These are phyloP conservation scores for Solanum hybrid DNA, from an alignment of 305 asterid species.

Conservation along the genomic window DNA sequence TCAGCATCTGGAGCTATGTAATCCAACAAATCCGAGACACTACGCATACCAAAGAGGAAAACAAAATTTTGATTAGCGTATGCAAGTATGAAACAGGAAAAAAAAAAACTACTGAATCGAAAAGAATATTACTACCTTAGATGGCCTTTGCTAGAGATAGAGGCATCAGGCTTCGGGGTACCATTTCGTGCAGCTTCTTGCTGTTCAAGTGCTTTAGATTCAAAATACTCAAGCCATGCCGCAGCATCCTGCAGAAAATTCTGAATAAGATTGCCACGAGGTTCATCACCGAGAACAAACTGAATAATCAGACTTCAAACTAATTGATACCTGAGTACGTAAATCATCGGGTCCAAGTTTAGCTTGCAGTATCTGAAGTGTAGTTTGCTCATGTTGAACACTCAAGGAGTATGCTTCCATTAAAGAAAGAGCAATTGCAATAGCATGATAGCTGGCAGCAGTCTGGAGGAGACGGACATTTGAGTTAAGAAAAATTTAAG, in stretches of 20 bases:
- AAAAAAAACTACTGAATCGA: not conserved
- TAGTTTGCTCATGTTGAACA: conserved; percentile 88
- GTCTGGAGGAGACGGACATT: conserved; percentile 39
- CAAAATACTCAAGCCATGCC: conserved; percentile 96
- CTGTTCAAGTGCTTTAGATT: conserved; percentile 92
- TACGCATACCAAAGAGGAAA: conserved; percentile 17
- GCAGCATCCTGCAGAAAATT: conserved; percentile 69
- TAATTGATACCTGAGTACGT: conserved; percentile 63
- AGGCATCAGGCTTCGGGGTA: conserved; percentile 90
- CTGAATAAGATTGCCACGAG: conserved; percentile 16
- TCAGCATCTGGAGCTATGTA: conserved; percentile 84
- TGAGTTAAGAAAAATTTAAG: not conserved
- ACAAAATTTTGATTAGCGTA: conserved; percentile 6
- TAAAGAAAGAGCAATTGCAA: conserved; percentile 84
- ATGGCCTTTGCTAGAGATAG: conserved; percentile 95
- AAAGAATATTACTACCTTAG: conserved; percentile 45
- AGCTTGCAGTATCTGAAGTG: conserved; percentile 78
- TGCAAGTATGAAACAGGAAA: not conserved
- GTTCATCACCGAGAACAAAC: conserved; percentile 5
- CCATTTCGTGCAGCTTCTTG: conserved; percentile 96
- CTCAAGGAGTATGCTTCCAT: conserved; percentile 91
- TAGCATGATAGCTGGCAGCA: conserved; percentile 91
- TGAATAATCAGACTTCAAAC: conserved; percentile 9
- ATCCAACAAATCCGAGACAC: conserved; percentile 88
- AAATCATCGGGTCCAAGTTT: conserved; percentile 85